Evolutionary conservation across 352 stramenopile genomes (phyloP).

Genomic region (Pythium apleroticum): DNA sequence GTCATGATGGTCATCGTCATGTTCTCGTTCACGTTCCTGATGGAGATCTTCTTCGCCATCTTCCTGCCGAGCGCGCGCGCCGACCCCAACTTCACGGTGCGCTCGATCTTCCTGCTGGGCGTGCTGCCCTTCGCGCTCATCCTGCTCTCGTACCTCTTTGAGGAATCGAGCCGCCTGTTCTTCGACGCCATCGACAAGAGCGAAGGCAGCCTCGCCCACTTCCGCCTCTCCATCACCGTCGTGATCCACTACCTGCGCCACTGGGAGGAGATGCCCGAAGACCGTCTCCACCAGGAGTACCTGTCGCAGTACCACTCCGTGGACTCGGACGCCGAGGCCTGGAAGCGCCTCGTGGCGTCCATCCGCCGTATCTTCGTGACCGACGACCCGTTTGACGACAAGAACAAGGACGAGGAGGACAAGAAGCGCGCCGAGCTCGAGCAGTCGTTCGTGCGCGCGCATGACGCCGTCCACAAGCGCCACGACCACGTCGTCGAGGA

Average conservation of each 20-base stretch:
- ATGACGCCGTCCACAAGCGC: slow-evolving; percentile 45
- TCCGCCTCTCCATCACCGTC: slow-evolving; percentile 77
- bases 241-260: slow-evolving; percentile 87
- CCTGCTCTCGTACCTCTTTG: slow-evolving; percentile 86
- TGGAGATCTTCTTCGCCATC: slow-evolving; percentile 92
- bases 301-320: slow-evolving; percentile 47
- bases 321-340: slow-evolving; percentile 67
- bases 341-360: slow-evolving; percentile 45
- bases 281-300: slow-evolving; percentile 58
- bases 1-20: slow-evolving; percentile 90
- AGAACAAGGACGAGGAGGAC: slow-evolving; percentile 74
- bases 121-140: slow-evolving; percentile 78
- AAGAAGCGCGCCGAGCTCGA: slow-evolving; percentile 64
- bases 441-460: slow-evolving; percentile 27
- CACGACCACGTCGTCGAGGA: slow-evolving; percentile 34
- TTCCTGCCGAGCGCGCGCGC: slow-evolving; percentile 77
- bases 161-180: slow-evolving; percentile 81
- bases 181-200: slow-evolving; percentile 84
- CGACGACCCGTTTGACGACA: slow-evolving; percentile 76
- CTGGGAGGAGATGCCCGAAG: slow-evolving; percentile 75
- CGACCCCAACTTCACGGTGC: slow-evolving; percentile 72
- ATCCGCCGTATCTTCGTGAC: slow-evolving; percentile 47
- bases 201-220: slow-evolving; percentile 80
- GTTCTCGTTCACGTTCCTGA: slow-evolving; percentile 88
- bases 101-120: slow-evolving; percentile 63